Conservation (phyloP, 176 grass and related monocot species). For the Ensete glaucum region DNA sequence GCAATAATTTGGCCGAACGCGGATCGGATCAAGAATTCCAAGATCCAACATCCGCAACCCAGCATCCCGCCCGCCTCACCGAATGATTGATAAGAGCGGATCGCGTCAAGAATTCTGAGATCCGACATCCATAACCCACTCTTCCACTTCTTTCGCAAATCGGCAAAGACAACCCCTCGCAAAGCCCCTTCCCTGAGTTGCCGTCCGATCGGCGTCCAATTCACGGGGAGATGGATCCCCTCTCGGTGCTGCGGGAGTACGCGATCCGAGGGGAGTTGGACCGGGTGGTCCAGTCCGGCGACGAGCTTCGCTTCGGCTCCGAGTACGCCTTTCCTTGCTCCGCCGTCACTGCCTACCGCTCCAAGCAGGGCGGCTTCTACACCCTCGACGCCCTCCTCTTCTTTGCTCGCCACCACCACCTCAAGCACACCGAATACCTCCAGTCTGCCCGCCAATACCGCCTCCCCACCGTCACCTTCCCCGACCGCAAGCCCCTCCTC, state of each 20-base stretch:
- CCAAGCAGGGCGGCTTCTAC: constrained; percentile 75
- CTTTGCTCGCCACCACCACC: constrained; percentile 69
- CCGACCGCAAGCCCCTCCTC: constrained; percentile 80
- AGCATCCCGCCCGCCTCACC: too few relatives aligned
- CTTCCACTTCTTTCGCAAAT: too few relatives aligned
- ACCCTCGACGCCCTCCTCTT: constrained; percentile 73
- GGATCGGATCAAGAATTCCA: too few relatives aligned
- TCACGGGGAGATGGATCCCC: constrained; percentile 59
- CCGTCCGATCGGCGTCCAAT: neutral
- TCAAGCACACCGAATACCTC: constrained; percentile 92
- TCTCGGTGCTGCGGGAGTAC: constrained; percentile 79
- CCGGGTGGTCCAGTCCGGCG: constrained; percentile 49
- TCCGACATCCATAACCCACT: too few relatives aligned
- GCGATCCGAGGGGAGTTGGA: constrained; percentile 61
- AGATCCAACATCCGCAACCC: too few relatives aligned
- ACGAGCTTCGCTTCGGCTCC: constrained; percentile 65
- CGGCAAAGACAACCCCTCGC: too few relatives aligned
- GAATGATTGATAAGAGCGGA: too few relatives aligned
- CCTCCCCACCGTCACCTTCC: constrained; percentile 69
- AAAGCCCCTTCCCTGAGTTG: neutral
- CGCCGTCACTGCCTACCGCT: constrained; percentile 58
- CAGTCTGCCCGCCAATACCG: constrained; percentile 67
- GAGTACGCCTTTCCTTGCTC: constrained; percentile 67
- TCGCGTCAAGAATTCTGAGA: too few relatives aligned
- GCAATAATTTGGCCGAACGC: too few relatives aligned